Evolutionary conservation across 768 basidiomycete genomes (phyloP).

Genomic region (Pleurotus cornucopiae): DNA sequence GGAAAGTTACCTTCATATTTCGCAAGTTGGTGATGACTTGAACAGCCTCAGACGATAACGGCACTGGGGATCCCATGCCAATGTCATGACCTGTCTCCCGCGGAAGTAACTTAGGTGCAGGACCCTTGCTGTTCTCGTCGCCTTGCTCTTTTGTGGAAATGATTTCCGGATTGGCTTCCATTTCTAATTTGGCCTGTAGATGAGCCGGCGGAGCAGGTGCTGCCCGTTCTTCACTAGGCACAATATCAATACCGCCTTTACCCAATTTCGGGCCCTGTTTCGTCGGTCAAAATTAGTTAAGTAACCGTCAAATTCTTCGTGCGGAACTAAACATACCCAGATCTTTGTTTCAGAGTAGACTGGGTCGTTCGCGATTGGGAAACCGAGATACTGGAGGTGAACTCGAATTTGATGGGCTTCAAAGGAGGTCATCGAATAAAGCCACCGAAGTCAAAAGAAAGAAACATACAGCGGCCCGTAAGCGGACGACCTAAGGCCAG

Average conservation of each 20-base stretch:
- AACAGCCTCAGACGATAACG: conserved; percentile 72
- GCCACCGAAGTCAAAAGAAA: conserved; percentile 2
- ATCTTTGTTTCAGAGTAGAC: conserved; percentile 80
- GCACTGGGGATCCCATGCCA: conserved; percentile 83
- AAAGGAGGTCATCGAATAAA: conserved; percentile 9
- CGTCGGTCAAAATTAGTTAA: not conserved
- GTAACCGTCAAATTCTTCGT: too few relatives aligned
- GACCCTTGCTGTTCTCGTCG: conserved; percentile 9
- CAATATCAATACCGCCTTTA: conserved; percentile 75
- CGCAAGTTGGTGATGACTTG: conserved; percentile 73
- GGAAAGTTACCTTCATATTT: conserved; percentile 67
- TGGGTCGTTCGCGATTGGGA: conserved; percentile 94
- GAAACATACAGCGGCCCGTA: conserved; percentile 83
- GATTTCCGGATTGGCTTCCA: conserved; percentile 44
- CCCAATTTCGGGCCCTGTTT: conserved; percentile 67
- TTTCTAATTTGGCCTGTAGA: conserved; percentile 32
- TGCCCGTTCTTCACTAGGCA: conserved; percentile 60
- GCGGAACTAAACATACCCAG: conserved; percentile 47
- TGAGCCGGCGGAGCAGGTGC: conserved; percentile 58
- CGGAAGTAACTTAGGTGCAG: conserved; percentile 50
- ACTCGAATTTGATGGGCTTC: conserved; percentile 96
- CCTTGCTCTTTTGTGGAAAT: conserved; percentile 20
- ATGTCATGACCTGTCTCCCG: conserved; percentile 86
- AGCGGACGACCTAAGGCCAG: conserved; percentile 64
- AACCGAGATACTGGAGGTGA: conserved; percentile 90